phyloP scores from a whole-genome alignment of 306 rosid species.

The Quercus suber region DNA sequence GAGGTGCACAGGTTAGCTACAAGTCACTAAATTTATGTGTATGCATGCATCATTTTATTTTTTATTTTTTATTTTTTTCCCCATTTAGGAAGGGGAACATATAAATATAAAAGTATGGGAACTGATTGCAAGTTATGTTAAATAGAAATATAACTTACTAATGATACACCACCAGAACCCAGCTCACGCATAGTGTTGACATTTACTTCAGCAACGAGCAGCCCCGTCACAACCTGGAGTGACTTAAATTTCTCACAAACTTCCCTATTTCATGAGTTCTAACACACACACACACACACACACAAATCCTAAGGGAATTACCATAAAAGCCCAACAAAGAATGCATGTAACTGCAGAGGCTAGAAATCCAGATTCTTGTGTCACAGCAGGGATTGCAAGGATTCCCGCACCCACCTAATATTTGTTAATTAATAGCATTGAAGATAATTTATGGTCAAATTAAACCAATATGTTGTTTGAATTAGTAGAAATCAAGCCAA shows the following conservation, averaged over 20 bases:
- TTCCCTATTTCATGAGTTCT: background rate
- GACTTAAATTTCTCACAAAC: background rate
- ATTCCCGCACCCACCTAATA: constrained; percentile 74
- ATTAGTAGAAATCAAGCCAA: background rate
- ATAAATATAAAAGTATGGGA: background rate
- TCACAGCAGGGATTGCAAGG: constrained; percentile 79
- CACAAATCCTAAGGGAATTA: constrained; percentile 13
- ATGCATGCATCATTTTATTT: background rate
- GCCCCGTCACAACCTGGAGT: constrained; percentile 74
- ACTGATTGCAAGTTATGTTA: background rate
- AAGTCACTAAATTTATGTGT: background rate
- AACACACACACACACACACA: background rate
- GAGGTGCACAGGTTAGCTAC: background rate
- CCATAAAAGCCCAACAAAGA: constrained; percentile 72
- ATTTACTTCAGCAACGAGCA: constrained; percentile 76
- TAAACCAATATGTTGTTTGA: background rate
- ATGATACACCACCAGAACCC: constrained; percentile 75
- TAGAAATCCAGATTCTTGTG: constrained; percentile 77
- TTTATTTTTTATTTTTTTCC: background rate
- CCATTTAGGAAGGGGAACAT: background rate
- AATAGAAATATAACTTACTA: constrained; percentile 42
- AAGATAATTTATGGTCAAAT: background rate
- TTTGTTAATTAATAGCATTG: constrained; percentile 19
- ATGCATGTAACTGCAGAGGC: constrained; percentile 68
- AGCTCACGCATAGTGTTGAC: constrained; percentile 78